These are phyloP conservation scores for Agaricus blazei DNA, from an alignment of 768 basidiomycete species.

Conservation along the genomic window DNA sequence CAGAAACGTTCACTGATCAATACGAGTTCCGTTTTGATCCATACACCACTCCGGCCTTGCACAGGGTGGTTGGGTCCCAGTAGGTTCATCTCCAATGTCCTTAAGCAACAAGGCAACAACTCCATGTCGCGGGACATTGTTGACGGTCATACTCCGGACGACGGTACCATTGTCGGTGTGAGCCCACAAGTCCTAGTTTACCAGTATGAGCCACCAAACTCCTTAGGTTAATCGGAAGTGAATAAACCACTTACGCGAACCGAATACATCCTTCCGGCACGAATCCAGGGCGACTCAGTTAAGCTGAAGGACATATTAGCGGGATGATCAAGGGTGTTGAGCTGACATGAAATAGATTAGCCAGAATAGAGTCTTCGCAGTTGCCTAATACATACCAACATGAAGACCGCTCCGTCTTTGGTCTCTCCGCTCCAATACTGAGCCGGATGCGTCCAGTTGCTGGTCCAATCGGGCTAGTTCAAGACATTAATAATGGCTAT, in stretches of 20 bases:
- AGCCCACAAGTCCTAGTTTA: slow-evolving; percentile 59
- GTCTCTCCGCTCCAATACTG: slow-evolving; percentile 68
- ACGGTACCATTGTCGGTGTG: slow-evolving; percentile 69
- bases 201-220: not conserved
- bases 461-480: slow-evolving; percentile 36
- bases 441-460: slow-evolving; percentile 48
- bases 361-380: not conserved
- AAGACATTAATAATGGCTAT: not conserved
- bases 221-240: not conserved
- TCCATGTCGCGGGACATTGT: slow-evolving; percentile 59
- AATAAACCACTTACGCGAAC: slow-evolving; percentile 45
- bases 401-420: slow-evolving; percentile 60
- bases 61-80: slow-evolving; percentile 51
- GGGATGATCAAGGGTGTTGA: slow-evolving; percentile 54
- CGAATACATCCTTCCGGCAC: slow-evolving; percentile 60
- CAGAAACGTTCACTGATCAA: slow-evolving; percentile 14
- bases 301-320: slow-evolving; percentile 57
- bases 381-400: slow-evolving; percentile 42
- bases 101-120: slow-evolving; percentile 61
- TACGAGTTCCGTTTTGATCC: slow-evolving; percentile 47
- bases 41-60: slow-evolving; percentile 54
- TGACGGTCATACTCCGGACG: slow-evolving; percentile 49
- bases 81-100: slow-evolving; percentile 66
- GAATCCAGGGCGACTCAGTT: slow-evolving; percentile 68
- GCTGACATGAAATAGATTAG: slow-evolving; percentile 24